Evolutionary conservation across 306 rosid genomes (phyloP), one percentile per base, ranked within the genome.

Genomic region (Corylus heterophylla): DNA sequence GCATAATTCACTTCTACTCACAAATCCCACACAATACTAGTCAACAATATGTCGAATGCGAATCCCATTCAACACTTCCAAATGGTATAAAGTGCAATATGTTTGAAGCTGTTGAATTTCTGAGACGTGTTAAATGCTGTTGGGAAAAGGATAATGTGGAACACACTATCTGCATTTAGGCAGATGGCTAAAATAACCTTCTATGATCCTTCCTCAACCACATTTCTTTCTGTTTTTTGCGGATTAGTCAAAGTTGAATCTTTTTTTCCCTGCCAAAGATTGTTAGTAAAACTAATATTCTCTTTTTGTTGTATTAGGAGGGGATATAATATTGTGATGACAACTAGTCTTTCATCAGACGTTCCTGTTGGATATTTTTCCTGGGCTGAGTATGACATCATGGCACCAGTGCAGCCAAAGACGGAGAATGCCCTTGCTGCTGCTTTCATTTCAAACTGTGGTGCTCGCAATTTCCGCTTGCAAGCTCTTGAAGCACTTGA

Each of bases 351-450:
- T 83, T 93, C 94, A 77, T 96, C 98, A 82, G 97, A 96, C 86
- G 98, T 96, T 86, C 97, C 98, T 64, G 98, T 91, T 51, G 99
- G 99, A 83, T 96, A 96, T 84, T 96, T 96, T 81, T 96, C 99
- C 47, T 96, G 99, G 99, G 94, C 99, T 42, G 99, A 96, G 90
- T 96, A 96, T 82, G 92, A 96, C 77, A 88, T 96, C 78, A 96
- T 96, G 99, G 96, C 94, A 47, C 98, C 96, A 8, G 44, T 93
- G 49, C 83, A 67, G 86, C 93, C 94, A 66, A 96, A 96, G 90
- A 96, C 83, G 70, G 99, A 93, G 81, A 85, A 69, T 39, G 89
- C 99, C 84, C 89, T 91, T 78, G 99, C 98, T 79, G 99, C 94
- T 80, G 98, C 98, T 42, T 96, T 96, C 88, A 96, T 93, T 89